Evolutionary conservation across 1,284 basidiomycete species (phyloP), one percentile per base, ranked within the genome.

Genomic region (Sporisorium scitamineum): DNA sequence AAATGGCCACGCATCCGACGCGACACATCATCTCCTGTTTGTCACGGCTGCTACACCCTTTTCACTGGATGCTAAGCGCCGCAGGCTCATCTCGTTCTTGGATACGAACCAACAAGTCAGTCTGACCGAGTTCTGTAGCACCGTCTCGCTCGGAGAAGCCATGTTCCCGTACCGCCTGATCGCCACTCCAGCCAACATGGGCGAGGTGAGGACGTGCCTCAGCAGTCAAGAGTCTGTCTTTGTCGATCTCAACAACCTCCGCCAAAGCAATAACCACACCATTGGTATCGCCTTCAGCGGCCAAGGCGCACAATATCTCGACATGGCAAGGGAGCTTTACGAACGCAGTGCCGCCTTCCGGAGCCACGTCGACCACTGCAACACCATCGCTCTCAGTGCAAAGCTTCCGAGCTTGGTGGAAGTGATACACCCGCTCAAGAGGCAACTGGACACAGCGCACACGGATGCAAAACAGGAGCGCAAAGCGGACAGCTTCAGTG

Each of bases 221-320:
- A 64, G 58, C 50, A 70, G 64, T 26, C 67, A 75, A 45, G 72
- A 71, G 42, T 75, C 72, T 3, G 55, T 70, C 29, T 39, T 20
- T 22, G 39, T 64, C 45, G 29, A 26, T 26, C 3, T 11, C 4
- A 22, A 44, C 2, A 44, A 16, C 7, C 6, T 14, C 13, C 31
- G 37, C 13, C 2, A 6, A 20, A 45, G 34, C 5, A 34, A 16
- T 0, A 24, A 10, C 20, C 41, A 11, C 14, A 31, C 20, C 18
- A 52, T 76, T 42, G 73, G 58, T 5, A 67, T 73, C 24, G 69
- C 52, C 2, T 79, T 79, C 70, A 70, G 67, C 27, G 77, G 77
- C 7, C 77, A 79, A 61, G 77, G 77, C 20, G 45, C 73, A 1
- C 77, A 79, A 29, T 79, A 79, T 42, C 50, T 71, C 34, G 57